Conservation (phyloP, 352 stramenopile genomes). For the Phytophthora rubi region DNA sequence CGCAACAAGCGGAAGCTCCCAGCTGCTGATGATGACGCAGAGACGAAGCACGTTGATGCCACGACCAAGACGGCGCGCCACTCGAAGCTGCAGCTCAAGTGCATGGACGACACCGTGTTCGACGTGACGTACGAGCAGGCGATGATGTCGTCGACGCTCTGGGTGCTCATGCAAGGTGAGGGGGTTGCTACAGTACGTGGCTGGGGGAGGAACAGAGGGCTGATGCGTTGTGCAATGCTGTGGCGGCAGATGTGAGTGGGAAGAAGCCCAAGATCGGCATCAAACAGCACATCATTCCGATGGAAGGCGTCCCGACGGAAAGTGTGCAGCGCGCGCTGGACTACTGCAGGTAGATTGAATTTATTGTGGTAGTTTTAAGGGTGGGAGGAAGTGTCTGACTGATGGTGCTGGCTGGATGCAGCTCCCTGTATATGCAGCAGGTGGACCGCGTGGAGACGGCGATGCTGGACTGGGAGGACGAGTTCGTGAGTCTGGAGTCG, state of each 20-base stretch:
- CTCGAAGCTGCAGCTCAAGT: constrained; percentile 81
- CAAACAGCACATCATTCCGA: constrained; percentile 76
- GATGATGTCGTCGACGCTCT: constrained; percentile 89
- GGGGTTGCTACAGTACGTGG: neutral
- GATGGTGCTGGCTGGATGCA: constrained; percentile 26
- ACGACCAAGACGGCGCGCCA: constrained; percentile 19
- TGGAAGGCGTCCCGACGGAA: constrained; percentile 75
- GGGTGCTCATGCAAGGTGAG: constrained; percentile 76
- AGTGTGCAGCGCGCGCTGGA: constrained; percentile 75
- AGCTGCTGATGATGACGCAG: constrained; percentile 19
- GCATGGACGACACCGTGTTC: constrained; percentile 68
- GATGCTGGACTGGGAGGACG: constrained; percentile 70
- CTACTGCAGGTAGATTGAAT: constrained; percentile 67
- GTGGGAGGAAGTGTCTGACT: neutral
- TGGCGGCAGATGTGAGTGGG: constrained; percentile 51
- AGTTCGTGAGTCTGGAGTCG: constrained; percentile 75
- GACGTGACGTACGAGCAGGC: constrained; percentile 84
- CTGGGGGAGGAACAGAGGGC: neutral
- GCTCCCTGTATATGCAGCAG: constrained; percentile 81
- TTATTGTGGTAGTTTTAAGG: no score
- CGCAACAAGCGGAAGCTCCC: constrained; percentile 39
- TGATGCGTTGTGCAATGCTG: constrained; percentile 17
- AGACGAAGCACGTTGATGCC: constrained; percentile 8
- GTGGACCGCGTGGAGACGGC: constrained; percentile 64
- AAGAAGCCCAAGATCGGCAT: constrained; percentile 57